Evolutionary conservation across 176 grass and related monocot species (phyloP).

Genomic region (Urochloa ruziziensis): DNA sequence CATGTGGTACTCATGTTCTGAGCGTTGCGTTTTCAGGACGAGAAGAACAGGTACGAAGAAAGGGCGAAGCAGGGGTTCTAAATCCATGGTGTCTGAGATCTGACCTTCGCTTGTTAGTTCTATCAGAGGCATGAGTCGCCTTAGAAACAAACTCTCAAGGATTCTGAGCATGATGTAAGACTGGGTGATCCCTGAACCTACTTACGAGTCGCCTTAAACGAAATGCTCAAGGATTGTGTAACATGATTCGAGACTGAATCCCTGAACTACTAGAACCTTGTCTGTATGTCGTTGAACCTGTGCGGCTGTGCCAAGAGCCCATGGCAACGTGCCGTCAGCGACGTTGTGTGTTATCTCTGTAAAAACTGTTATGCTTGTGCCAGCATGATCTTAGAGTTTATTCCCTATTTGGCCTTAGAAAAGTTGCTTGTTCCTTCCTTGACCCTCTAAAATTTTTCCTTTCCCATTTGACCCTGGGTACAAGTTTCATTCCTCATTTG

Average conservation of each 20-base stretch:
- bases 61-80: background rate
- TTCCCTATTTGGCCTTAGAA: no score
- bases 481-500: no score
- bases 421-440: no score
- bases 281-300: background rate
- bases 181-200: background rate
- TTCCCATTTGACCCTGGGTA: no score
- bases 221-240: background rate
- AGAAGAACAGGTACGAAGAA: slow-evolving; percentile 36
- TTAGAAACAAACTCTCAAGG: background rate
- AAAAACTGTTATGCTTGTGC: background rate
- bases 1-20: background rate
- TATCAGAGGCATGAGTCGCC: background rate
- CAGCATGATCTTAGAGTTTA: background rate
- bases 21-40: slow-evolving; percentile 27
- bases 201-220: background rate
- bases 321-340: background rate
- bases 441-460: no score
- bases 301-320: background rate
- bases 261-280: background rate
- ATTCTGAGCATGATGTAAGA: background rate
- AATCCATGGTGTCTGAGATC: background rate
- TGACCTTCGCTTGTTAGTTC: background rate
- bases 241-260: background rate
- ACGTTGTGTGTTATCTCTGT: background rate